A percentile compares a stretch with the other conserved stretches of the same genome.
phyloP scores from a whole-genome alignment of 306 rosid species.

The Urtica urens region DNA sequence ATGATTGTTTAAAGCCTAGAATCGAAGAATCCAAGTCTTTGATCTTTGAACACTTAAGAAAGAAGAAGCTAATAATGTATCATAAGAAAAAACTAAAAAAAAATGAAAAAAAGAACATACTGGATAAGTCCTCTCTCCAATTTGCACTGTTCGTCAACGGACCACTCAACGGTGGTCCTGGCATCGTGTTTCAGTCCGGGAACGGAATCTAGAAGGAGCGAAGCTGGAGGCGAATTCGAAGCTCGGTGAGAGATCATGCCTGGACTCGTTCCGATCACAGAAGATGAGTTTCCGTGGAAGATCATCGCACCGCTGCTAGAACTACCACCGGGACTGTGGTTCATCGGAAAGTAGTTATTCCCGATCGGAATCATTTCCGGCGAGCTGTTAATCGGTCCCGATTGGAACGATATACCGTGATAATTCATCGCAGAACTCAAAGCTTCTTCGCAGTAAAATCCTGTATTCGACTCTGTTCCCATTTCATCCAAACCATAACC shows the following conservation, averaged over 20 bases:
- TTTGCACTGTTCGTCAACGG: conserved; percentile 72
- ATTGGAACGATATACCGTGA: conserved; percentile 80
- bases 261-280: conserved; percentile 37
- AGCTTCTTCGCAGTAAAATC: conserved; percentile 43
- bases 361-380: conserved; percentile 84
- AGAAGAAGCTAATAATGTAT: too few species aligned
- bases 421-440: conserved; percentile 50
- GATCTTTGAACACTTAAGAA: too few species aligned
- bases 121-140: conserved; percentile 74
- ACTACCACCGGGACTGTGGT: too few species aligned
- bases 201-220: conserved; percentile 71
- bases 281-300: conserved; percentile 23
- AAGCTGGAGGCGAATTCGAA: conserved; percentile 35
- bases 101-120: conserved; percentile 38
- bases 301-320: conserved; percentile 28
- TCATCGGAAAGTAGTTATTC: conserved; percentile 45
- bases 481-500: conserved; percentile 34
- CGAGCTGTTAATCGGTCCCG: conserved; percentile 54
- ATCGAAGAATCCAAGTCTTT: too few species aligned
- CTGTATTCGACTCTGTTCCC: conserved; percentile 79
- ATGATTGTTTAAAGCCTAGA: too few species aligned
- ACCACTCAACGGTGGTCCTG: conserved; percentile 95
- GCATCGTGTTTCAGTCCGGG: conserved; percentile 89
- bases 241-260: conserved; percentile 43
- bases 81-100: background rate